A percentile compares a stretch with the other conserved stretches of the same genome.
These are phyloP conservation scores for Ophiocordyceps sinensis DNA, from an alignment of 2,329 filamentous ascomycete genomes.

Conservation along the genomic window DNA sequence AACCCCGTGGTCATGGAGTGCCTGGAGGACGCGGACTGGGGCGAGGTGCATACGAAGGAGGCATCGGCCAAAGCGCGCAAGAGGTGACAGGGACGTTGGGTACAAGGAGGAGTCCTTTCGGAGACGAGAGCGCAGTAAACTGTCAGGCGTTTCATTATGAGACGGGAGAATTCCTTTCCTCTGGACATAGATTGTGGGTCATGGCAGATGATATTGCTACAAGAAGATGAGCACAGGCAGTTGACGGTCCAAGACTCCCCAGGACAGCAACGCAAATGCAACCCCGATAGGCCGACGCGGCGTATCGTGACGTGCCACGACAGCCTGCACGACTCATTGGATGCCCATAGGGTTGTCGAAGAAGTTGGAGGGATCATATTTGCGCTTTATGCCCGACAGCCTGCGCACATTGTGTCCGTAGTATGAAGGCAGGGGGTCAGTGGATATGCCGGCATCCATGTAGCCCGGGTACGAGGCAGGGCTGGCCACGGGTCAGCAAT, in stretches of 20 bases:
- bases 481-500: not conserved
- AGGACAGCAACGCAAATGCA: too few relatives aligned
- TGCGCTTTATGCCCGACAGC: constrained; percentile 4
- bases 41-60: constrained; percentile 7
- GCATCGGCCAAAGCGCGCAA: constrained; percentile 7
- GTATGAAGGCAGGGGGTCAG: constrained; percentile 4
- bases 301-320: not conserved
- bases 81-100: constrained; percentile 3
- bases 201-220: not conserved
- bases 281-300: too few relatives aligned
- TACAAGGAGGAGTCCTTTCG: not conserved
- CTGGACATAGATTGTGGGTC: not conserved
- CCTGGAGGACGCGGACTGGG: constrained; percentile 21
- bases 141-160: not conserved
- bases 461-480: constrained; percentile 6
- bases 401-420: constrained; percentile 4
- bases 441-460: constrained; percentile 5
- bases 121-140: not conserved
- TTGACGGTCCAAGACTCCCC: not conserved
- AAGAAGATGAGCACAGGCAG: not conserved
- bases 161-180: not conserved
- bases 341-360: constrained; percentile 5
- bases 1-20: constrained; percentile 24
- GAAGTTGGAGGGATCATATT: constrained; percentile 4
- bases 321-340: not conserved